phyloP scores from a whole-genome alignment of 345 rosid species.

The Camelina sativa region DNA sequence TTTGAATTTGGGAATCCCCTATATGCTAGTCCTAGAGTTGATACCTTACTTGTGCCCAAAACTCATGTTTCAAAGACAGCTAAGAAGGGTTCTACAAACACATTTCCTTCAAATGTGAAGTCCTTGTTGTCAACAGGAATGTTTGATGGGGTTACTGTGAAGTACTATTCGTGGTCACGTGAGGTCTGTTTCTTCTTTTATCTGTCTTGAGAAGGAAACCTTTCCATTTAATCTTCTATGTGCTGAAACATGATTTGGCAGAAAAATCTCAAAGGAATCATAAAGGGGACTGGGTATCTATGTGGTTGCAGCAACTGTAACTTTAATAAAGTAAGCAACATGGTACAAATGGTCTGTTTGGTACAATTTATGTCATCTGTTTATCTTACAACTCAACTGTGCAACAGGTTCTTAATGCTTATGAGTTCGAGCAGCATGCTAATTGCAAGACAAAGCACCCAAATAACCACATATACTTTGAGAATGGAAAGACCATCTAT shows the following conservation, averaged over 20 bases:
- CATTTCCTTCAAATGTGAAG: conserved; percentile 94
- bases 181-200: conserved; percentile 57
- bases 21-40: conserved; percentile 49
- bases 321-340: conserved; percentile 61
- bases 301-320: conserved; percentile 83
- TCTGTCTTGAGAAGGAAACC: conserved; percentile 15
- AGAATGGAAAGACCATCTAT: conserved; percentile 92
- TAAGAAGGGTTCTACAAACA: conserved; percentile 72
- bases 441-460: conserved; percentile 95
- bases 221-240: conserved; percentile 31
- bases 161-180: conserved; percentile 75
- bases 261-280: conserved; percentile 72
- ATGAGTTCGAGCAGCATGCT: conserved; percentile 92
- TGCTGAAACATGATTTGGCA: conserved; percentile 41
- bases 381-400: conserved; percentile 30
- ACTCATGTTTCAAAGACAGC: conserved; percentile 56
- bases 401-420: conserved; percentile 81
- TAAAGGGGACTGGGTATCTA: conserved; percentile 89
- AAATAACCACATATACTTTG: conserved; percentile 89
- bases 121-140: conserved; percentile 66
- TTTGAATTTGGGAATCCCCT: conserved; percentile 29
- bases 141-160: conserved; percentile 87
- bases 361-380: conserved; percentile 10
- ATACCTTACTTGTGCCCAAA: conserved; percentile 54
- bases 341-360: conserved; percentile 17